These are phyloP conservation scores for Colletotrichum magnum DNA, from an alignment of 2,329 filamentous ascomycete genomes.

Conservation along the genomic window DNA sequence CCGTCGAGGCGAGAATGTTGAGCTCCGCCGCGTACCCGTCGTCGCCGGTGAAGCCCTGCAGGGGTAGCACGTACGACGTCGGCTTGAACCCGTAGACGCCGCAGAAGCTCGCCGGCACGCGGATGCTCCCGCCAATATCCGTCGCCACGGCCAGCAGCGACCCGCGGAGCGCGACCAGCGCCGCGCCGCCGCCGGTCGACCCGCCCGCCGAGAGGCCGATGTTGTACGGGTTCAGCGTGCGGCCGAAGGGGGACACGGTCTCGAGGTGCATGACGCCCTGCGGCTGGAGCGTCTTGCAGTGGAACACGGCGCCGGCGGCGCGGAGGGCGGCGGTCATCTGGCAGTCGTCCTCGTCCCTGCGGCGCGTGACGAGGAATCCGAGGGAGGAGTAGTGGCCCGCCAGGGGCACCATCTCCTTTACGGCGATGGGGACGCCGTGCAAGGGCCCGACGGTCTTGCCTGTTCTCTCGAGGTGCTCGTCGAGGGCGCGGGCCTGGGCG, in stretches of 20 bases:
- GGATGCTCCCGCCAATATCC: slow-evolving; percentile 58
- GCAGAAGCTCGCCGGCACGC: slow-evolving; percentile 53
- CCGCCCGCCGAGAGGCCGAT: slow-evolving; percentile 73
- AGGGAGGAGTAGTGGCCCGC: slow-evolving; percentile 61
- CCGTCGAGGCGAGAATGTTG: slow-evolving; percentile 51
- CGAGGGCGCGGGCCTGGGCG: slow-evolving; percentile 51
- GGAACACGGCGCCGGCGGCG: slow-evolving; percentile 72
- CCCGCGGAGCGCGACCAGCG: slow-evolving; percentile 56
- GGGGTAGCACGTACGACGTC: slow-evolving; percentile 43
- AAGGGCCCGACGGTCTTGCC: slow-evolving; percentile 67
- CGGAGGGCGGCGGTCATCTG: slow-evolving; percentile 70
- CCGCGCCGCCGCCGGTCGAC: slow-evolving; percentile 70
- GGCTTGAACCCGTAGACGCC: slow-evolving; percentile 49
- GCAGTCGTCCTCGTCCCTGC: slow-evolving; percentile 65
- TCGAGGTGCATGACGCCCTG: slow-evolving; percentile 70
- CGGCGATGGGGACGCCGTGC: slow-evolving; percentile 64
- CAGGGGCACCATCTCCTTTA: slow-evolving; percentile 74
- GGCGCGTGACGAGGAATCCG: slow-evolving; percentile 67
- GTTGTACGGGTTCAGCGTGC: slow-evolving; percentile 75
- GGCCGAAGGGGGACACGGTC: slow-evolving; percentile 72
- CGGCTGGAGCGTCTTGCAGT: slow-evolving; percentile 79
- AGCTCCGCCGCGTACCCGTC: slow-evolving; percentile 49
- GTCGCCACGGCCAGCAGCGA: slow-evolving; percentile 57
- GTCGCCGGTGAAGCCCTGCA: slow-evolving; percentile 43
- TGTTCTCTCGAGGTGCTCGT: slow-evolving; percentile 55